Base-by-base conservation (phyloP, 805 yeast genomes). In the Kluyveromyces siamensis region DNA sequence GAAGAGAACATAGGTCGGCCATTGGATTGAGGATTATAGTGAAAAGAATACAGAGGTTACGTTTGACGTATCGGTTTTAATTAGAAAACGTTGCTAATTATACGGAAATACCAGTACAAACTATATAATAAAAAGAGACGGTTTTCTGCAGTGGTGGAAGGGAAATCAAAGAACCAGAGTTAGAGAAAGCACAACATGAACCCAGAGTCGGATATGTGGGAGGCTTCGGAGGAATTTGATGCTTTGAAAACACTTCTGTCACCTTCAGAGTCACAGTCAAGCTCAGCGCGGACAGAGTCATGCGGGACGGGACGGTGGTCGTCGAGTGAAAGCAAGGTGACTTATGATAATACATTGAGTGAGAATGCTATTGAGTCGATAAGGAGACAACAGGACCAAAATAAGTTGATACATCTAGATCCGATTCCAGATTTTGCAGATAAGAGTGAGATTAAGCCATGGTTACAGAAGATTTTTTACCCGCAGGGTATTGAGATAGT, bases 401-500 rank as follows among this genome's bases (percentile, higher is more conserved):
- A 63, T 46, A 66, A 63, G 50, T 52, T 65, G 37, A 65, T 66
- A 35, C 70, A 66, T 57, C 49, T 66, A 45, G 70, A 66, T 51
- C 69, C 70, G 8, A 61, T 66, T 38, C 70, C 70, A 8, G 56
- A 65, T 48, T 72, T 74, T 56, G 56, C 62, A 36, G 72, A 71
- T 48, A 76, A 71, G 54, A 64, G 72, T 30, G 75, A 72, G 21
- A 79, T 81, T 53, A 81, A 81, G 59, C 84, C 85, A 6, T 80
- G 85, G 84, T 62, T 81, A 46, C 79, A 72, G 54, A 63, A 70
- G 44, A 71, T 78, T 48, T 66, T 73, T 45, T 65, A 67, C n/a
- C 63, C 70, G 8, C 71, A 70, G 52, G 81, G 83, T 6, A 73
- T 79, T 39, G 72, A 72, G 48, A 69, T 81, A 11, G 85, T 79